phyloP scores from a whole-genome alignment of 441 rosid genomes.

The Manihot esculenta region DNA sequence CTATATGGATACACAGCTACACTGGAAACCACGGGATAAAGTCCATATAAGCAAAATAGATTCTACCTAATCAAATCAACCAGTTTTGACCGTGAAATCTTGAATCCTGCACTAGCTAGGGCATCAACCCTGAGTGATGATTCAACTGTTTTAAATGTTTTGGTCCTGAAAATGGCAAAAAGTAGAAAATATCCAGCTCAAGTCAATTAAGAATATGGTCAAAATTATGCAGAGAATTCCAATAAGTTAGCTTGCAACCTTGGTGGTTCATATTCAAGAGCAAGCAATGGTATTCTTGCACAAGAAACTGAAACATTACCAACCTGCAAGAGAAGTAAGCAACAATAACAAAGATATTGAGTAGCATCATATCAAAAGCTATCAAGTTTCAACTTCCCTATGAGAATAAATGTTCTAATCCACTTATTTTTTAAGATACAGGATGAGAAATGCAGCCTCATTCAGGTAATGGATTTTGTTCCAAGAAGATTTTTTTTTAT shows the following conservation, averaged over 20 bases:
- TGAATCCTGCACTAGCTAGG: slow-evolving; percentile 92
- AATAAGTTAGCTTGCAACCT: slow-evolving; percentile 38
- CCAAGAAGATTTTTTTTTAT: neutral
- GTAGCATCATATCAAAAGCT: neutral
- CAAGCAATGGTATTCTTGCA: slow-evolving; percentile 70
- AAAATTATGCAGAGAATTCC: slow-evolving; percentile 3
- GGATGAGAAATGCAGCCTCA: neutral
- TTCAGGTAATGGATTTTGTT: neutral
- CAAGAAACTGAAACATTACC: slow-evolving; percentile 80
- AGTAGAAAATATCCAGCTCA: slow-evolving; percentile 9
- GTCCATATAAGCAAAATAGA: neutral
- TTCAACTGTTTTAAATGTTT: slow-evolving; percentile 65
- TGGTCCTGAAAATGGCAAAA: slow-evolving; percentile 51
- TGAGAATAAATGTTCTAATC: neutral
- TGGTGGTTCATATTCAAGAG: slow-evolving; percentile 85
- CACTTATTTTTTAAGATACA: neutral
- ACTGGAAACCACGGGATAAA: neutral
- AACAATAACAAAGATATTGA: neutral
- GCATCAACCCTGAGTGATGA: slow-evolving; percentile 91
- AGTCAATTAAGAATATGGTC: slow-evolving; percentile 8
- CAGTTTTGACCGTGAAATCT: slow-evolving; percentile 81
- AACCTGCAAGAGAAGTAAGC: slow-evolving; percentile 43
- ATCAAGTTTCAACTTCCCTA: neutral
- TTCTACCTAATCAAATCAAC: slow-evolving; percentile 70
- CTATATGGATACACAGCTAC: slow-evolving; percentile 1